Conservation (phyloP, 2,329 filamentous ascomycete species). For the Aspergillus sp. region DNA sequence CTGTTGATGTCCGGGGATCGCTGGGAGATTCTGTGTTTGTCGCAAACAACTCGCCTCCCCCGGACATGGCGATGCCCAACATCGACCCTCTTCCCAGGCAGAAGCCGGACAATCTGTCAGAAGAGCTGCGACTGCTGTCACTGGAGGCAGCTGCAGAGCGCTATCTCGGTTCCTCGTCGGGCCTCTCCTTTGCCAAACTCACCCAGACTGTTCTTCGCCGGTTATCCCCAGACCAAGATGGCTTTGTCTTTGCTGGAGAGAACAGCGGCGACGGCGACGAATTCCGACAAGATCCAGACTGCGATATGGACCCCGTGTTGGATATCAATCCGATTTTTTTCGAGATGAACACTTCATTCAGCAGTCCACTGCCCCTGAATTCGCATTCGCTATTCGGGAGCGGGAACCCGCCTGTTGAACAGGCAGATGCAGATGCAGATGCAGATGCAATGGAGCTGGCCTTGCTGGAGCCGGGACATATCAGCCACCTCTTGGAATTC, state of each 20-base stretch:
- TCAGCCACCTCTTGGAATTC: conserved; percentile 34
- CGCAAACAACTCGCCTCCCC: too few species aligned
- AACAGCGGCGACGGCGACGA: not conserved
- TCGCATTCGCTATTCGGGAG: conserved; percentile 3
- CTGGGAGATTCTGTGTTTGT: too few species aligned
- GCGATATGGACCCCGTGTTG: too few species aligned
- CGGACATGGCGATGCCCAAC: not conserved
- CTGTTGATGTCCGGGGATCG: too few species aligned
- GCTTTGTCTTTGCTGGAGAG: conserved; percentile 39
- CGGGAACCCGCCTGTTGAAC: not conserved
- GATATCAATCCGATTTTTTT: too few species aligned
- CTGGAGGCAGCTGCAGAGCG: conserved; percentile 48
- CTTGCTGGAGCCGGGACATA: not conserved
- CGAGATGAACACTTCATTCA: too few species aligned
- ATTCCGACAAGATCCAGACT: too few species aligned
- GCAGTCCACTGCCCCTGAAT: not conserved
- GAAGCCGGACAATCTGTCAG: conserved; percentile 17
- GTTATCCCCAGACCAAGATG: conserved; percentile 44
- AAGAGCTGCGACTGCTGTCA: conserved; percentile 41
- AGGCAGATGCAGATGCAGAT: too few species aligned
- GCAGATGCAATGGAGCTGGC: conserved; percentile 15
- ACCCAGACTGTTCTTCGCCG: conserved; percentile 45
- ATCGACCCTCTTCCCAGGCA: not conserved
- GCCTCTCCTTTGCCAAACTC: conserved; percentile 46
- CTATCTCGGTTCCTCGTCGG: conserved; percentile 47